Evolutionary conservation across 345 rosid genomes (phyloP).

Genomic region (Rhizophora apiculata): DNA sequence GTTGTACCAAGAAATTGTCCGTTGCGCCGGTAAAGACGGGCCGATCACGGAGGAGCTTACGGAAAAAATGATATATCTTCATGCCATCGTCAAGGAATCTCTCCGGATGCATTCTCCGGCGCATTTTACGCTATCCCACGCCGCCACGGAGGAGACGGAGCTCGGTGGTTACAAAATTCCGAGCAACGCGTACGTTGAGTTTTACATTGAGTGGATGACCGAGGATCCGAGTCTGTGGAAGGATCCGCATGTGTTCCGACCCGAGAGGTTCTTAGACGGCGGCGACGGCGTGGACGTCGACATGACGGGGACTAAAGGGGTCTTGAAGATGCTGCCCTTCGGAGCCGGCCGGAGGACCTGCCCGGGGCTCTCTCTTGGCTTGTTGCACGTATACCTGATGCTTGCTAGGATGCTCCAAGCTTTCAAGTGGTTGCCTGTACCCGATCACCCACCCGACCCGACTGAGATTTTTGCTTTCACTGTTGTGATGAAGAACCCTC

Average conservation of each 20-base stretch:
- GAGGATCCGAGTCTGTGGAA: constrained; percentile 29
- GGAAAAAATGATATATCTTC: constrained; percentile 19
- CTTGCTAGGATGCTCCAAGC: constrained; percentile 85
- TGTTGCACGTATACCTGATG: constrained; percentile 41
- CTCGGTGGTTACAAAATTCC: constrained; percentile 26
- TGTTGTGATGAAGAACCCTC: constrained; percentile 85
- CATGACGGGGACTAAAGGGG: constrained; percentile 23
- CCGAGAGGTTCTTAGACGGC: constrained; percentile 24
- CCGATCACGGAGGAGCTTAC: constrained; percentile 13
- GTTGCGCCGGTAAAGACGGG: constrained; percentile 38
- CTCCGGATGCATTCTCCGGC: constrained; percentile 28
- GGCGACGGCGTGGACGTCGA: constrained; percentile 26
- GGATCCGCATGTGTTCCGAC: constrained; percentile 19
- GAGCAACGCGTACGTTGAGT: constrained; percentile 18
- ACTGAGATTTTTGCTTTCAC: constrained; percentile 87
- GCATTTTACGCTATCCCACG: constrained; percentile 20
- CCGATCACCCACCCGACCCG: constrained; percentile 68
- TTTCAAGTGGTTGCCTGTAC: constrained; percentile 65
- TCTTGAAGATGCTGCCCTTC: constrained; percentile 25
- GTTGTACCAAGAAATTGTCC: constrained; percentile 62
- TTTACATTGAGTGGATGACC: constrained; percentile 28
- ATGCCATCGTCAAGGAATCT: constrained; percentile 23
- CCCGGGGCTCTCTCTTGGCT: constrained; percentile 20
- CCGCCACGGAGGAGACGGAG: constrained; percentile 21
- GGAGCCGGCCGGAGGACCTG: constrained; percentile 29